Base-by-base conservation (phyloP, 2,329 filamentous ascomycete species). In the Aaosphaeria pasadenensis region DNA sequence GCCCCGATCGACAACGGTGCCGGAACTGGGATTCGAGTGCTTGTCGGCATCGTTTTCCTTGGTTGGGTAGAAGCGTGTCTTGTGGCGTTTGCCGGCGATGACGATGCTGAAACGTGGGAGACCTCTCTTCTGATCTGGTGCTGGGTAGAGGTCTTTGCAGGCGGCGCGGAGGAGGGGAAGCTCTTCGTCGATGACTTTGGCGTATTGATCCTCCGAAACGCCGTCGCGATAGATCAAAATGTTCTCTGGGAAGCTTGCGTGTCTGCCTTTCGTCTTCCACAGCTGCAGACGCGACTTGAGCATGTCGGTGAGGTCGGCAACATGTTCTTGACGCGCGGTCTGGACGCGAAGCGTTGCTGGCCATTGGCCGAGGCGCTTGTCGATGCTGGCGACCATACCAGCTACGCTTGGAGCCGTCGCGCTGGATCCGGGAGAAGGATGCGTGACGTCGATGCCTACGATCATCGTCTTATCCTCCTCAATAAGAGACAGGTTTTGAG, bases 211-310 rank as follows among this genome's bases (percentile, higher is more conserved):
- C 59, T 96, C 91, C 0, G 89, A 92, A 0, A 96, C 89, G 24
- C 91, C 91, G 56, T 96, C 91, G 29, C 91, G 85, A 74, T 89
- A 96, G 43, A 95, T 79, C 50, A 96, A 71, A 43, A 96, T 86
- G 57, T 89, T 88, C n/a, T 85, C 76, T 0, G 90, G 90, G 0
- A 85, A 74, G 1, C 62, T 55, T 5, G 11, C 7, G 42, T 59
- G 38, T 33, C 50, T 56, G 7, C 47, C 52, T 30, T 48, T 54
- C 1, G 47, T 53, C 32, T 72, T 70, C 86, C 87, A 95, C 1
- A 87, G 70, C 4, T 66, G 57, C 1, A 95, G 76, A 0, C 88
- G 84, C 1, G 78, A 78, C 30, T 75, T 73, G 43, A 95, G 80
- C 55, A 85, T 82, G 0, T 72, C 69, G 4, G 77, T 71, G 0